A percentile compares a stretch with the other conserved stretches of the same genome.
Evolutionary conservation across 768 basidiomycete genomes (phyloP).

Genomic region (Mycena epipterygia): DNA sequence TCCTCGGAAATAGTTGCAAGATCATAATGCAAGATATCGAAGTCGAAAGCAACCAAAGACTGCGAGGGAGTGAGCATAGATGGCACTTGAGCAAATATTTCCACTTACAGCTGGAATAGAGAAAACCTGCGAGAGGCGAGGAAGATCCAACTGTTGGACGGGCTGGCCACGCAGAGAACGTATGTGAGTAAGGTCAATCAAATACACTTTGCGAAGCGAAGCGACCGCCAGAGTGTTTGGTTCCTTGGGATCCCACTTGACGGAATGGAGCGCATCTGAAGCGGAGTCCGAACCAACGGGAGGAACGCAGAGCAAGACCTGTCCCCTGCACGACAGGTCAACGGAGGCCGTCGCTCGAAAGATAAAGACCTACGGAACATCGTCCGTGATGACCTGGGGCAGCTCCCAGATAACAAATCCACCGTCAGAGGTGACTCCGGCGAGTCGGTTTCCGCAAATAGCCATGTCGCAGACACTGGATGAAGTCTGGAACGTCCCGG

Average conservation of each 20-base stretch:
- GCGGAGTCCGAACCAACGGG: slow-evolving; percentile 59
- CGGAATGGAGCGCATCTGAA: slow-evolving; percentile 79
- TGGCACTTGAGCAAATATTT: neutral
- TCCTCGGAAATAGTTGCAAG: slow-evolving; percentile 88
- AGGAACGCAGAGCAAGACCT: slow-evolving; percentile 75
- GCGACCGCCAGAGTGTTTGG: slow-evolving; percentile 87
- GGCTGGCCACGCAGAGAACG: slow-evolving; percentile 74
- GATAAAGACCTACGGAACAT: slow-evolving; percentile 77
- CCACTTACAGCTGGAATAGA: slow-evolving; percentile 75
- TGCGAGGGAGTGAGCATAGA: slow-evolving; percentile 45
- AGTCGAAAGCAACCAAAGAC: slow-evolving; percentile 89
- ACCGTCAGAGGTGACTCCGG: slow-evolving; percentile 89
- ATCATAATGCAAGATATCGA: slow-evolving; percentile 82
- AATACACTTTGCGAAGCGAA: slow-evolving; percentile 79
- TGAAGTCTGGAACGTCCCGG: slow-evolving; percentile 66
- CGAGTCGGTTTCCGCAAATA: slow-evolving; percentile 84
- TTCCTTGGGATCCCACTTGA: slow-evolving; percentile 92
- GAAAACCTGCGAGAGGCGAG: slow-evolving; percentile 77
- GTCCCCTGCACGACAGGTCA: slow-evolving; percentile 61
- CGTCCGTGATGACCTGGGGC: slow-evolving; percentile 86
- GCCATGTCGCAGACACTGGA: slow-evolving; percentile 89
- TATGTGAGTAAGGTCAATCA: slow-evolving; percentile 79
- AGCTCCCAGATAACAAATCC: slow-evolving; percentile 93
- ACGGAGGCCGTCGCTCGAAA: slow-evolving; percentile 4
- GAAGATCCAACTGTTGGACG: slow-evolving; percentile 76